Percentiles rank a stretch among this genome's conserved stretches.
Conservation (phyloP, 2,329 filamentous ascomycete genomes). For the Talaromyces sp. region DNA sequence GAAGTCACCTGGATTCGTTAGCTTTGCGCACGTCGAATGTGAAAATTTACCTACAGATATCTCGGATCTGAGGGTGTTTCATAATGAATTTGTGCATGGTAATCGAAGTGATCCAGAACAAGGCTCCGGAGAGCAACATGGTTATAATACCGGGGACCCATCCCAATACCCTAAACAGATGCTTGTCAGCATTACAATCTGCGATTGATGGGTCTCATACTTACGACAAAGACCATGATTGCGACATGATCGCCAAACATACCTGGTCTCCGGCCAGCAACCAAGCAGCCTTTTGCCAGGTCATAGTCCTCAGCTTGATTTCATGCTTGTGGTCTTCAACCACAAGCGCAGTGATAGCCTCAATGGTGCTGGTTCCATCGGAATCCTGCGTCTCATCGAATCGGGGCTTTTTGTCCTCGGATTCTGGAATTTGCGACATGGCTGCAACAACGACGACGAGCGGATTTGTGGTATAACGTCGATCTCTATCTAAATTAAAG, state of each 20-base stretch:
- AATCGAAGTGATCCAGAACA: constrained; percentile 52
- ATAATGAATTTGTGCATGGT: constrained; percentile 54
- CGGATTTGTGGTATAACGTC: neutral
- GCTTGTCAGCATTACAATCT: constrained; percentile 7
- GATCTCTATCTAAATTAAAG: neutral
- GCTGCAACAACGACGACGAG: neutral
- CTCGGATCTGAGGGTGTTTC: constrained; percentile 50
- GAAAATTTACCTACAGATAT: constrained; percentile 41
- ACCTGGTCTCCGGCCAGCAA: constrained; percentile 50
- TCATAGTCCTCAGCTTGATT: constrained; percentile 53
- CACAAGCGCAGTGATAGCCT: constrained; percentile 27
- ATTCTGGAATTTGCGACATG: constrained; percentile 4
- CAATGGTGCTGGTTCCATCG: constrained; percentile 17
- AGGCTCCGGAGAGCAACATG: constrained; percentile 44
- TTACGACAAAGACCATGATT: constrained; percentile 50
- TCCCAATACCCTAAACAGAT: constrained; percentile 37
- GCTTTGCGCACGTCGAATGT: neutral
- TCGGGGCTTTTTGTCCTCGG: constrained; percentile 1
- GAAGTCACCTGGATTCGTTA: constrained; percentile 38
- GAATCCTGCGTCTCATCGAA: constrained; percentile 6
- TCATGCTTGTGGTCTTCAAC: constrained; percentile 46
- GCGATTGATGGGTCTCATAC: constrained; percentile 17
- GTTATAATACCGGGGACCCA: constrained; percentile 49
- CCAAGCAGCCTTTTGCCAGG: constrained; percentile 53
- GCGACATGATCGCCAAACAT: constrained; percentile 52